phyloP scores from a whole-genome alignment of 1,284 basidiomycete genomes.

The Cystobasidium sp. region DNA sequence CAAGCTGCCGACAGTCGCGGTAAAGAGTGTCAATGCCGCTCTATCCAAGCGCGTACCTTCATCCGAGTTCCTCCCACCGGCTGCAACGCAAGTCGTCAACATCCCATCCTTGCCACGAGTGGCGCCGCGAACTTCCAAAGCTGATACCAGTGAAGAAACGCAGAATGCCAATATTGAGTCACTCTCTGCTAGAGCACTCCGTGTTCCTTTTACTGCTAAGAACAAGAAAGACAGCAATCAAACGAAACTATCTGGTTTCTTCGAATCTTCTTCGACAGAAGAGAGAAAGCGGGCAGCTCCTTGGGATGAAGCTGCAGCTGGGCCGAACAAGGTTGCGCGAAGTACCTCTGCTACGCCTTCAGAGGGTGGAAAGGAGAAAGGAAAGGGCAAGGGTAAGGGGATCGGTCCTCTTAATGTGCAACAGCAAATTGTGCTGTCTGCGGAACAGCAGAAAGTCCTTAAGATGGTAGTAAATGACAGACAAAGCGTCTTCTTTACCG shows the following conservation, averaged over 20 bases:
- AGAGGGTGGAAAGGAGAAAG: slow-evolving; percentile 1
- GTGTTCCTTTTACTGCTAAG: slow-evolving; percentile 24
- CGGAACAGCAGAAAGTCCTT: slow-evolving; percentile 81
- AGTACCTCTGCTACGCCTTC: slow-evolving; percentile 15
- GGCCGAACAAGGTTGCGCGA: slow-evolving; percentile 11
- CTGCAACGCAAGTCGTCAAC: slow-evolving; percentile 28
- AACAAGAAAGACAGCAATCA: slow-evolving; percentile 14
- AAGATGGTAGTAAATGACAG: slow-evolving; percentile 69
- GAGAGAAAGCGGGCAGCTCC: slow-evolving; percentile 15
- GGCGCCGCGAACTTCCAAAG: not conserved
- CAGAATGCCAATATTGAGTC: not conserved
- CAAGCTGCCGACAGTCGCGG: not conserved
- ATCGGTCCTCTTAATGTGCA: slow-evolving; percentile 52
- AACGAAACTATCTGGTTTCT: slow-evolving; percentile 14
- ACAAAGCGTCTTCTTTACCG: slow-evolving; percentile 92
- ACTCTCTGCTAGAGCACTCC: slow-evolving; percentile 11
- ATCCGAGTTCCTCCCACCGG: not conserved
- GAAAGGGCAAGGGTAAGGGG: slow-evolving; percentile 20
- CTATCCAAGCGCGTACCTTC: not conserved
- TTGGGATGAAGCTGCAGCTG: slow-evolving; percentile 22
- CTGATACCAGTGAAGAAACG: not conserved
- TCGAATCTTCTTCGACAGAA: not conserved
- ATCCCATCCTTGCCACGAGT: slow-evolving; percentile 21
- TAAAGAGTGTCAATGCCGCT: not conserved
- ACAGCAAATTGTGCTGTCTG: slow-evolving; percentile 66